Evolutionary conservation across 352 stramenopile species (phyloP).

Genomic region (Pythium chondricola): DNA sequence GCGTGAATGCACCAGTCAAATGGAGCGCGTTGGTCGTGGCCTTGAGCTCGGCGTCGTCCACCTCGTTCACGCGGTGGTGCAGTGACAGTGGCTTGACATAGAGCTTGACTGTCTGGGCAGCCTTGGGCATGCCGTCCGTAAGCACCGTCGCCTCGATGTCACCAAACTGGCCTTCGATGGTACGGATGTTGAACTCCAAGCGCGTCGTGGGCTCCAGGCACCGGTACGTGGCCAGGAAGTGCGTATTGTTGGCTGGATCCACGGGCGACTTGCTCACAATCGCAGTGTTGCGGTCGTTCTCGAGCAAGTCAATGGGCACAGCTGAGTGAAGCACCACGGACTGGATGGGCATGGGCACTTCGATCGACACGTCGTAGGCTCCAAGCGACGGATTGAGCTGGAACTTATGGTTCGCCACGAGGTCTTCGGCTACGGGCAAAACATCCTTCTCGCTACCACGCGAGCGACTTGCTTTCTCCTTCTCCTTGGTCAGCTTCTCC

Average conservation of each 20-base stretch:
- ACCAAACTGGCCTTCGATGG: conserved; percentile 79
- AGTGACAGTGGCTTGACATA: conserved; percentile 79
- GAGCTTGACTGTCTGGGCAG: conserved; percentile 63
- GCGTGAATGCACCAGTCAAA: conserved; percentile 66
- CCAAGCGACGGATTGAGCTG: conserved; percentile 61
- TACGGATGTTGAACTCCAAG: conserved; percentile 76
- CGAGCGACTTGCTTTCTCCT: conserved; percentile 27
- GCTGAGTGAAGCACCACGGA: conserved; percentile 69
- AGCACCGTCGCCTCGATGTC: conserved; percentile 74
- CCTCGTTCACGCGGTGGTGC: conserved; percentile 70
- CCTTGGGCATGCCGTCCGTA: conserved; percentile 51
- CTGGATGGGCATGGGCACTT: conserved; percentile 77
- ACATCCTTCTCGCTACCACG: conserved; percentile 46
- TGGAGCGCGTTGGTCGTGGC: conserved; percentile 57
- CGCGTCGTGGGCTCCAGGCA: conserved; percentile 74
- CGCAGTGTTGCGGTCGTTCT: conserved; percentile 68
- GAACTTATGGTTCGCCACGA: conserved; percentile 76
- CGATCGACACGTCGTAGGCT: conserved; percentile 72
- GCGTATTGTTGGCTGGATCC: conserved; percentile 44
- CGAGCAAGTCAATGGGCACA: conserved; percentile 67
- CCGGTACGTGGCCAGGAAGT: conserved; percentile 76
- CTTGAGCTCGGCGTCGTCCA: conserved; percentile 46
- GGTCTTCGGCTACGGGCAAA: conserved; percentile 60
- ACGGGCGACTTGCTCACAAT: conserved; percentile 66
- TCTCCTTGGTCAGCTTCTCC: conserved; percentile 62